These are phyloP conservation scores for Aureobasidium sp. DNA, from an alignment of 2,329 filamentous ascomycete species.

Conservation along the genomic window DNA sequence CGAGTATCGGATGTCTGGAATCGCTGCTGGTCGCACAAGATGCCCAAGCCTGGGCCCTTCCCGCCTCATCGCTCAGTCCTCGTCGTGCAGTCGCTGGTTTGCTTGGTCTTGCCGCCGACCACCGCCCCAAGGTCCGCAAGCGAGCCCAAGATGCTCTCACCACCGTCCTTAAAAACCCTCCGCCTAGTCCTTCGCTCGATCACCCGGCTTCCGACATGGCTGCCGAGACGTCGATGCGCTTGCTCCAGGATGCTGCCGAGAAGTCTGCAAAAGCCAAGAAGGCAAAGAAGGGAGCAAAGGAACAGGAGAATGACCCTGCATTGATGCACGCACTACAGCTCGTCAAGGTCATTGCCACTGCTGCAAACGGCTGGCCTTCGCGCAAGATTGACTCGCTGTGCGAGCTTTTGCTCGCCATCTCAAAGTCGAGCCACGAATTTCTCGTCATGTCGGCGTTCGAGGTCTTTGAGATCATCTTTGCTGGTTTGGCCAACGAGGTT, in stretches of 20 bases:
- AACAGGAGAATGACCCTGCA: constrained; percentile 57
- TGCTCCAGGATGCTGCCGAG: constrained; percentile 66
- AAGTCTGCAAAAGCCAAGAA: constrained; percentile 64
- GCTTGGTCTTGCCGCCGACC: constrained; percentile 75
- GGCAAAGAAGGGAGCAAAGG: constrained; percentile 43
- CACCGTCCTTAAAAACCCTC: constrained; percentile 73
- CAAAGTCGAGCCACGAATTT: constrained; percentile 84
- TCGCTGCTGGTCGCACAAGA: constrained; percentile 88
- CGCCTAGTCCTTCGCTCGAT: constrained; percentile 84
- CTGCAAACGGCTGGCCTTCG: constrained; percentile 90
- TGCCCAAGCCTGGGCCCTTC: constrained; percentile 75
- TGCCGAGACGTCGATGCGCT: constrained; percentile 79
- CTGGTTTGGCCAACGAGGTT: constrained; percentile 78
- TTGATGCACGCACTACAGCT: constrained; percentile 89
- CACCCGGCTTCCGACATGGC: constrained; percentile 96
- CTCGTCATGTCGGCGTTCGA: constrained; percentile 95
- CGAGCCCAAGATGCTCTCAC: constrained; percentile 82
- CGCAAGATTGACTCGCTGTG: constrained; percentile 90
- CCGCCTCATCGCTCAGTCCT: constrained; percentile 74
- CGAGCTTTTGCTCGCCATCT: constrained; percentile 80
- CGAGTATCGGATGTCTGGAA: constrained; percentile 88
- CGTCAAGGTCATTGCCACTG: constrained; percentile 78
- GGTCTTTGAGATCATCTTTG: constrained; percentile 95
- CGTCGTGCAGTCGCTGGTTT: constrained; percentile 80
- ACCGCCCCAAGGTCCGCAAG: constrained; percentile 87